phyloP scores from a whole-genome alignment of 1,284 basidiomycete species.

The Marasmius sp. region DNA sequence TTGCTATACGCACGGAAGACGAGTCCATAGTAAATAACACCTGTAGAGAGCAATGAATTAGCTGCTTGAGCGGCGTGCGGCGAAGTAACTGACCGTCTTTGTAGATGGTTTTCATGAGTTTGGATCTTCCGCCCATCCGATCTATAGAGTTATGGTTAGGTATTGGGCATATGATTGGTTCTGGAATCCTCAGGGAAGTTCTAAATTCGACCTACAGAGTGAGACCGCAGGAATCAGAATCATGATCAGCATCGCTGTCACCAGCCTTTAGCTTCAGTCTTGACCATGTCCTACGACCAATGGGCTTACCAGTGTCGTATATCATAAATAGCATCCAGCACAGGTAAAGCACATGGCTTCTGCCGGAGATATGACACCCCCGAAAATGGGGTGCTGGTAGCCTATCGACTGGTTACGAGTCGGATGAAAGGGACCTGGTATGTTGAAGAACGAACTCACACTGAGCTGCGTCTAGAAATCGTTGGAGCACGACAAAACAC shows the following conservation, averaged over 20 bases:
- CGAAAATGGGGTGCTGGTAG: not conserved
- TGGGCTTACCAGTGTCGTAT: not conserved
- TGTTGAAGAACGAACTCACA: not conserved
- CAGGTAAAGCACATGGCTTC: not conserved
- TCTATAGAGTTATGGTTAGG: not conserved
- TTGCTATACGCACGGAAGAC: not conserved
- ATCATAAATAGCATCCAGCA: not conserved
- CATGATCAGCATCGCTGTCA: no score
- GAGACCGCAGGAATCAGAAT: no score
- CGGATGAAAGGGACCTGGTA: not conserved
- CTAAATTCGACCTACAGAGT: no score
- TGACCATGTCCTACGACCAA: no score
- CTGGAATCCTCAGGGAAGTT: not conserved
- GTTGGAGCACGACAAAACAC: not conserved
- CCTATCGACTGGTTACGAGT: not conserved
- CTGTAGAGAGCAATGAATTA: not conserved
- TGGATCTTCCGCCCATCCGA: not conserved
- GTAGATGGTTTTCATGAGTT: not conserved
- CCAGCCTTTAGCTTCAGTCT: no score
- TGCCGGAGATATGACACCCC: not conserved
- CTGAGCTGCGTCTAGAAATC: not conserved
- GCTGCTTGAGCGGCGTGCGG: not conserved
- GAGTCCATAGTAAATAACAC: not conserved
- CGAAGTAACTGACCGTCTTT: not conserved
- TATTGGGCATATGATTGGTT: not conserved